phyloP scores from a whole-genome alignment of 495 filamentous ascomycete genomes.

The Daldinia childiae region DNA sequence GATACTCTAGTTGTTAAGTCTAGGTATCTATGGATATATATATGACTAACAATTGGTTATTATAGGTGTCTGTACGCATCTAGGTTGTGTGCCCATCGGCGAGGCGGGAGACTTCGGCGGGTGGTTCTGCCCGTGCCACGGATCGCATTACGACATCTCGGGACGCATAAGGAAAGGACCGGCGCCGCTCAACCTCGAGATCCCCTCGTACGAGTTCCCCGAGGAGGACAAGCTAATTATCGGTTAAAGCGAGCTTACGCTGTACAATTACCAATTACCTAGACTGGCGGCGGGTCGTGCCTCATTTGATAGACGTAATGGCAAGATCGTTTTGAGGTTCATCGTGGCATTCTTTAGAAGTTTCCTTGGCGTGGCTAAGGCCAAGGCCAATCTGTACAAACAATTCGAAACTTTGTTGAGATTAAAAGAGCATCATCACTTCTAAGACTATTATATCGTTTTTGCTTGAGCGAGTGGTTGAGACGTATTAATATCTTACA shows the following conservation, averaged over 20 bases:
- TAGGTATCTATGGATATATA: no score
- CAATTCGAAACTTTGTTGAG: conserved; percentile 33
- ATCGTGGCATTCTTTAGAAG: conserved; percentile 42
- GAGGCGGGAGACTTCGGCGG: conserved; percentile 98
- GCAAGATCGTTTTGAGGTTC: conserved; percentile 43
- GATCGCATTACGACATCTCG: conserved; percentile 99
- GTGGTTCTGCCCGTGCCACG: conserved; percentile 99
- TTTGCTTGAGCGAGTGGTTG: not conserved
- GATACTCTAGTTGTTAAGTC: not conserved
- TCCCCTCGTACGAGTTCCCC: conserved; percentile 88
- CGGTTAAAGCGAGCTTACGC: conserved; percentile 63
- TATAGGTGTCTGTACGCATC: conserved; percentile 94
- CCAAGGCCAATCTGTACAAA: conserved; percentile 45
- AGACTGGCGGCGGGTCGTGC: conserved; percentile 40
- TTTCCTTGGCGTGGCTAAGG: conserved; percentile 27
- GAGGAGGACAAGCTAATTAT: conserved; percentile 81
- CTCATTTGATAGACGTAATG: conserved; percentile 45
- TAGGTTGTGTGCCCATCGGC: conserved; percentile 98
- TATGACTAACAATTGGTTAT: conserved; percentile 23
- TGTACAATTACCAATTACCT: conserved; percentile 41
- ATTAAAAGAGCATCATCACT: conserved; percentile 21
- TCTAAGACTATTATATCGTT: not conserved
- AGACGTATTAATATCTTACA: not conserved
- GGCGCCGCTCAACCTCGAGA: conserved; percentile 95
- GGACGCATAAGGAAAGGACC: conserved; percentile 96